Evolutionary conservation across 2,329 filamentous ascomycete genomes (phyloP), one percentile per base, ranked within the genome.

Genomic region (Curvularia spicifera): DNA sequence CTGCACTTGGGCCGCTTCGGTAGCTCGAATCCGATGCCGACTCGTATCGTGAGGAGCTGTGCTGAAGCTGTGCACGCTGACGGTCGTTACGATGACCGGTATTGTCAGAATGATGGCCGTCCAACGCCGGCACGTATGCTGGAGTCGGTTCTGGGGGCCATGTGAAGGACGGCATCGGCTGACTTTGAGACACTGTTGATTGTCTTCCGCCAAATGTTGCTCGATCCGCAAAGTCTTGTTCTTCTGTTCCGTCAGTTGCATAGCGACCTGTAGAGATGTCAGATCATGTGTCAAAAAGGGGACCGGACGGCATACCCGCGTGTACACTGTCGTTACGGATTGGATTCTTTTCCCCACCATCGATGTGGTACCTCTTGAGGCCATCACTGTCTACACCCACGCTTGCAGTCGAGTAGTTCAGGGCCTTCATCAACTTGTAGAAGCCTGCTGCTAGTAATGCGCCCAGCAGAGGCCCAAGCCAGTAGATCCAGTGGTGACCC

Each of bases 371-470:
- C n/a, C 65, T 62, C 20, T 79, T 77, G 26, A 74, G 75, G 28
- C 79, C 80, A 68, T 81, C 78, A 61, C 78, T 77, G 60, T 83
- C 81, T 54, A 79, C 78, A 42, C 77, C 78, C 2, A 80, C 80
- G 59, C 82, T 82, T 45, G 80, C 80, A 13, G 80, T 82, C 69
- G 83, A 80, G 64, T 82, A 83, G 65, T 83, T 80, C 29, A 83
- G 74, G 20, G 74, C 53, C 65, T 82, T 83, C 71, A 83, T 76
- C 57, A 83, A 69, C 29, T 78, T 77, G 68, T 83, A 83, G 66
- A 83, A 81, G n/a, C 75, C 63, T 2, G 81, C 80, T 12, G 81
- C 80, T 2, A 83, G 56, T 12, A 81, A 54, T 3, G 80, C 68
- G 18, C 81, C 81, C 5, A 83, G 72, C 5, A 76, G 60, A 5